Percentiles rank a stretch among this genome's conserved stretches.
These are phyloP conservation scores for Sarocladiaceae sp. DNA, from an alignment of 2,329 filamentous ascomycete genomes.

Conservation along the genomic window DNA sequence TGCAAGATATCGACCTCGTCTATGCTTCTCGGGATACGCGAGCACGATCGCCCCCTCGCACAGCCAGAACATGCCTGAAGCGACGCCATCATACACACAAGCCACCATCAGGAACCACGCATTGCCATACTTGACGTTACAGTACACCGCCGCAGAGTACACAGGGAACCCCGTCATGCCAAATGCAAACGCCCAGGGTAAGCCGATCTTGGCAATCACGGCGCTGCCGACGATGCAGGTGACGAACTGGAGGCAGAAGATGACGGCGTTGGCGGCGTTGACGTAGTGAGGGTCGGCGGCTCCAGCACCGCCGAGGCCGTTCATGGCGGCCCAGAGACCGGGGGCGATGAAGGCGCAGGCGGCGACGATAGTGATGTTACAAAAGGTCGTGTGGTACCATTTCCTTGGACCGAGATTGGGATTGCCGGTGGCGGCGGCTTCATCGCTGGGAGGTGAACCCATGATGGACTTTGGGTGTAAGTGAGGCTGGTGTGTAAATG, in stretches of 20 bases:
- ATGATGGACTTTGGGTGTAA: too few relatives aligned
- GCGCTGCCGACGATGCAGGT: slow-evolving; percentile 42
- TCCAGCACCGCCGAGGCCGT: slow-evolving; percentile 42
- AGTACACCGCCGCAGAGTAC: slow-evolving; percentile 41
- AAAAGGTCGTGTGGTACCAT: slow-evolving; percentile 20
- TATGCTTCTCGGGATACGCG: slow-evolving; percentile 40
- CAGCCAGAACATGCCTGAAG: slow-evolving; percentile 44
- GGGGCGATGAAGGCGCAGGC: slow-evolving; percentile 42
- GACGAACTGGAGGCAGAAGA: slow-evolving; percentile 38
- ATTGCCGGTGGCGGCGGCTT: too few relatives aligned
- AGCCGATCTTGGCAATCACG: slow-evolving; percentile 41
- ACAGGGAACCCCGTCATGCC: slow-evolving; percentile 41
- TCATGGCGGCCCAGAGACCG: slow-evolving; percentile 48
- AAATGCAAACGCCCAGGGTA: slow-evolving; percentile 36
- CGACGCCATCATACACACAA: slow-evolving; percentile 39
- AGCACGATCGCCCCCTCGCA: slow-evolving; percentile 42
- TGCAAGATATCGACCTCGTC: slow-evolving; percentile 33
- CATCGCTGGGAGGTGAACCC: too few relatives aligned
- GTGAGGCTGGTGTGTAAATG: too few relatives aligned
- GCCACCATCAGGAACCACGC: slow-evolving; percentile 45
- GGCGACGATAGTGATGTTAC: slow-evolving; percentile 34
- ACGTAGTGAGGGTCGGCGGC: slow-evolving; percentile 41
- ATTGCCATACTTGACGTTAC: slow-evolving; percentile 43
- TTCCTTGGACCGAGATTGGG: neutral
- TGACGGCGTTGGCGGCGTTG: slow-evolving; percentile 44